These are phyloP conservation scores for Microsporum ferrugineum DNA, from an alignment of 2,329 filamentous ascomycete species.

Conservation along the genomic window DNA sequence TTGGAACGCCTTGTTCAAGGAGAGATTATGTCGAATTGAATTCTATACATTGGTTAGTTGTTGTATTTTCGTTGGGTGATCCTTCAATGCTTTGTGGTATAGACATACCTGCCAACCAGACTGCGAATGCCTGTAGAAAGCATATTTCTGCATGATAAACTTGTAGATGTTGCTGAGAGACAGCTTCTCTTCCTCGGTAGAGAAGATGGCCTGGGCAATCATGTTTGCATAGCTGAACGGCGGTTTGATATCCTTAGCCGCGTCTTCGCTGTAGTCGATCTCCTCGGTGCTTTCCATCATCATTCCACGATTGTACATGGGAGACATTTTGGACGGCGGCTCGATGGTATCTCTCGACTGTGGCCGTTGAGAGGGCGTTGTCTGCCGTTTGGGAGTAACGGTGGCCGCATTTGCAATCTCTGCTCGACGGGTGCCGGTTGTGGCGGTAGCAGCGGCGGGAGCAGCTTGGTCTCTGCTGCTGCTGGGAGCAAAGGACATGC, in stretches of 20 bases:
- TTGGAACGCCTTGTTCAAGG: constrained; percentile 85
- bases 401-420: neutral
- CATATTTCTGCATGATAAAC: constrained; percentile 81
- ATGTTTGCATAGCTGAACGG: constrained; percentile 93
- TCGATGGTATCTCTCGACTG: constrained; percentile 12
- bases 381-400: constrained; percentile 34
- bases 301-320: constrained; percentile 40
- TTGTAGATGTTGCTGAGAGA: constrained; percentile 88
- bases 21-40: constrained; percentile 92
- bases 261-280: constrained; percentile 57
- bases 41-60: constrained; percentile 45
- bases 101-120: constrained; percentile 76
- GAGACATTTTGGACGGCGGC: constrained; percentile 30
- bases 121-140: constrained; percentile 79
- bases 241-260: constrained; percentile 83
- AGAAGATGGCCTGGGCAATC: constrained; percentile 91
- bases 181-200: constrained; percentile 73
- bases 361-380: constrained; percentile 16
- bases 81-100: neutral
- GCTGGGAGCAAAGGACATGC: constrained; percentile 2
- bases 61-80: neutral
- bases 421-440: constrained; percentile 5
- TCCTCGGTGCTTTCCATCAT: constrained; percentile 45
- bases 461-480: constrained; percentile 16
- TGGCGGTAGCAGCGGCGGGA: constrained; percentile 10